These are phyloP conservation scores for Polychaeton citri DNA, from an alignment of 2,329 filamentous ascomycete genomes.

Conservation along the genomic window DNA sequence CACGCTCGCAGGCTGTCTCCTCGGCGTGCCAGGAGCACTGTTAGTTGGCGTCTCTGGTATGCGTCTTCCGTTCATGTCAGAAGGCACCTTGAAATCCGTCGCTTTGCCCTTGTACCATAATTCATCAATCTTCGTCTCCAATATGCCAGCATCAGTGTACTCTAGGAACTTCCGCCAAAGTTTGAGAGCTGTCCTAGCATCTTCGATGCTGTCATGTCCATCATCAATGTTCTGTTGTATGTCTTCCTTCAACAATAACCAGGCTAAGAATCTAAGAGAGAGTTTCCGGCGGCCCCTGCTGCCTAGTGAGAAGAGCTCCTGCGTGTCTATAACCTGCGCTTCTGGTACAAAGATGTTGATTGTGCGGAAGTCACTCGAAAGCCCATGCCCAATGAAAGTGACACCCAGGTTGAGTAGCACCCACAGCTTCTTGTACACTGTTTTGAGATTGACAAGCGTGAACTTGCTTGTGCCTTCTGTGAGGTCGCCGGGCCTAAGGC, in stretches of 20 bases:
- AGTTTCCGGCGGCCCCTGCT: slow-evolving; percentile 65
- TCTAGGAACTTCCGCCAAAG: slow-evolving; percentile 84
- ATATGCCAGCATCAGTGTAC: slow-evolving; percentile 71
- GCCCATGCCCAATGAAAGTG: slow-evolving; percentile 82
- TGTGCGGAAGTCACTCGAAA: slow-evolving; percentile 91
- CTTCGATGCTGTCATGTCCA: slow-evolving; percentile 86
- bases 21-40: slow-evolving; percentile 21
- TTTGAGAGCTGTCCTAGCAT: slow-evolving; percentile 79
- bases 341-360: slow-evolving; percentile 95
- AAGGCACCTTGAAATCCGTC: slow-evolving; percentile 31
- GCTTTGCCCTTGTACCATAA: slow-evolving; percentile 58
- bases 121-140: slow-evolving; percentile 73
- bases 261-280: slow-evolving; percentile 80
- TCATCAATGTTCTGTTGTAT: slow-evolving; percentile 65
- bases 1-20: slow-evolving; percentile 8
- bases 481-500: slow-evolving; percentile 74
- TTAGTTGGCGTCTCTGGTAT: slow-evolving; percentile 12
- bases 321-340: slow-evolving; percentile 84
- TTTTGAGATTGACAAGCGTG: slow-evolving; percentile 74
- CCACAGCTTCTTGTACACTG: slow-evolving; percentile 97
- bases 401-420: slow-evolving; percentile 87
- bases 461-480: slow-evolving; percentile 67
- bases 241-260: slow-evolving; percentile 80
- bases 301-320: slow-evolving; percentile 77
- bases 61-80: slow-evolving; percentile 8